phyloP scores from a whole-genome alignment of 306 rosid species.

The Oemleria cerasiformis region DNA sequence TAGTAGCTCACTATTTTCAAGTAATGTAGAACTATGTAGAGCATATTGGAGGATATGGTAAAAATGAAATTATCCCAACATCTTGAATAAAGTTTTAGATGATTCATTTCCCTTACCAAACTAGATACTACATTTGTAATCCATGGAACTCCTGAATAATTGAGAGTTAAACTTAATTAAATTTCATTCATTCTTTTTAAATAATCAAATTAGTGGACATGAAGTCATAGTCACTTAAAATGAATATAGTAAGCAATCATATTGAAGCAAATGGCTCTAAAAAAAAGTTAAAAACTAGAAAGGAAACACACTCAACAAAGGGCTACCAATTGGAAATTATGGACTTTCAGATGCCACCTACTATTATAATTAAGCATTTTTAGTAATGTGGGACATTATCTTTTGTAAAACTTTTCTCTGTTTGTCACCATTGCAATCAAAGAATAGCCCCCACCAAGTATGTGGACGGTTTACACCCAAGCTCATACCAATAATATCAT shows the following conservation, averaged over 20 bases:
- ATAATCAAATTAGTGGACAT: background rate
- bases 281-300: background rate
- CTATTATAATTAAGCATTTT: background rate
- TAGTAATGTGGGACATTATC: slow-evolving; percentile 1
- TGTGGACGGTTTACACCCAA: slow-evolving; percentile 13
- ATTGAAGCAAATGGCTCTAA: background rate
- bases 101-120: background rate
- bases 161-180: too few relatives aligned
- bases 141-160: too few relatives aligned
- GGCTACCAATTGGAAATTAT: background rate
- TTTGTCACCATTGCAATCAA: slow-evolving; percentile 16
- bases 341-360: background rate
- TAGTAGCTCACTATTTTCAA: too few relatives aligned
- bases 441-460: slow-evolving; percentile 2
- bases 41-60: too few relatives aligned
- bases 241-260: background rate
- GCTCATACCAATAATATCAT: background rate
- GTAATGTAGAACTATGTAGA: too few relatives aligned
- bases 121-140: background rate
- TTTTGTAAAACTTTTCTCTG: background rate
- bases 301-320: too few relatives aligned
- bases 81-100: background rate
- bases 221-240: background rate
- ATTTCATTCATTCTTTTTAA: background rate
- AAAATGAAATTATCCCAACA: background rate